phyloP scores from a whole-genome alignment of 805 yeast species.

The Wickerhamomyces hampshirensis region DNA sequence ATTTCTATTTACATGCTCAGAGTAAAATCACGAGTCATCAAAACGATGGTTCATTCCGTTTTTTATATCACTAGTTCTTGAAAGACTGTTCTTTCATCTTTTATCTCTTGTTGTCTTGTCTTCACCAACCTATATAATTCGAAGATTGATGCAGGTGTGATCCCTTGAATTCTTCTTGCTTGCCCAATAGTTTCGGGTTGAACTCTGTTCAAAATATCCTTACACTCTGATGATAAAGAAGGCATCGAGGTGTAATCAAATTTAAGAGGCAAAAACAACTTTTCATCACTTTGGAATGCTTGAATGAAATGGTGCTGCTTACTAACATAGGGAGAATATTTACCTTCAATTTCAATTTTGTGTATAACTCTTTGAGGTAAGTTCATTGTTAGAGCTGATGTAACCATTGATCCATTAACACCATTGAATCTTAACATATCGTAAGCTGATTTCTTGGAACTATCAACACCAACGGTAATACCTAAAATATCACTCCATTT shows the following conservation, averaged over 20 bases:
- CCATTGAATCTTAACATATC: constrained; percentile 61
- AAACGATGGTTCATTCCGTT: no score
- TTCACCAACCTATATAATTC: constrained; percentile 59
- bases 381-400: constrained; percentile 14
- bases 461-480: constrained; percentile 47
- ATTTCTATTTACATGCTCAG: no score
- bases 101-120: constrained; percentile 23
- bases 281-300: constrained; percentile 84
- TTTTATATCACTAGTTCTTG: background rate
- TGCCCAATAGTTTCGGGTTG: constrained; percentile 92
- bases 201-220: constrained; percentile 59
- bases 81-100: constrained; percentile 14
- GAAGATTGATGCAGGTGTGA: constrained; percentile 89
- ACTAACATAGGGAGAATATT: constrained; percentile 72
- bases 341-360: constrained; percentile 73
- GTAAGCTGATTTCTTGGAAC: constrained; percentile 58
- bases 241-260: constrained; percentile 56
- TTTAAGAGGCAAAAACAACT: constrained; percentile 60
- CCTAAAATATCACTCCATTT: constrained; percentile 58
- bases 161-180: constrained; percentile 90
- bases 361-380: constrained; percentile 44
- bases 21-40: no score
- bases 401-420: constrained; percentile 15
- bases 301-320: constrained; percentile 67
- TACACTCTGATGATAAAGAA: constrained; percentile 74